Base-by-base conservation (phyloP, 2,329 filamentous ascomycete genomes). In the Pyricularia sp. region DNA sequence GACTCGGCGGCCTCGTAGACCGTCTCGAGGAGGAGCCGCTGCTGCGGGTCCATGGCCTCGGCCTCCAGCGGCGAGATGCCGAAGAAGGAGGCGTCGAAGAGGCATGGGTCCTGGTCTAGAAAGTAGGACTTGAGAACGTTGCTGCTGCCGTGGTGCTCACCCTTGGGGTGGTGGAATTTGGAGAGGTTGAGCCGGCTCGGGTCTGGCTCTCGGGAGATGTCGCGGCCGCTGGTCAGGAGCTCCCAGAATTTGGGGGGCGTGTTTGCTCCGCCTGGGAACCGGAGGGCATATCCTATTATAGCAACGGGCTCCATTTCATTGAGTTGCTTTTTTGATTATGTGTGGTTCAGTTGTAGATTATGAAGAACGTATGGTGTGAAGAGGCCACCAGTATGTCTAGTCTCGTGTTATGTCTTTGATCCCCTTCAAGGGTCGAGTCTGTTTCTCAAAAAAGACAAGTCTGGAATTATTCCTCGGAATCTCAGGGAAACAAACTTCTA, bases 21-120 rank as follows among this genome's bases (percentile, higher is more conserved):
- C 0, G 73, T 74, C 69, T 81, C 78, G 2, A 79, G 72, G 17
- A 78, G 64, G 7, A 76, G 70, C 0, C 77, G 72, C n/a, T 78
- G 75, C 55, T 78, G 75, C 0, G 76, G 76, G 50, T 79, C 78
- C 68, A 80, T 78, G 23, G 73, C 55, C n/a, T 11, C 26, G 9
- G 50, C 66, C 6, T 68, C 66, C 11, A 33, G 25, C 12, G 66
- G 66, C 7, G 20, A n/a, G n/a, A 63, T 14, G 26, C 23, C 28
- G 55, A 68, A 68, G 55, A 68, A 61, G 3, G 11, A 80, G 0
- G 83, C 83, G 68, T 85, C 83, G 69, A 85, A 85, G 5, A 82
- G 28, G 26, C 9, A 26, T 6, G 75, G 71, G 58, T 78, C 73
- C 12, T 65, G 25, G 17, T 30, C 25, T 2, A 65, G 26, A 12